These are phyloP conservation scores for Phytophthora vignae DNA, from an alignment of 352 stramenopile genomes.

Conservation along the genomic window DNA sequence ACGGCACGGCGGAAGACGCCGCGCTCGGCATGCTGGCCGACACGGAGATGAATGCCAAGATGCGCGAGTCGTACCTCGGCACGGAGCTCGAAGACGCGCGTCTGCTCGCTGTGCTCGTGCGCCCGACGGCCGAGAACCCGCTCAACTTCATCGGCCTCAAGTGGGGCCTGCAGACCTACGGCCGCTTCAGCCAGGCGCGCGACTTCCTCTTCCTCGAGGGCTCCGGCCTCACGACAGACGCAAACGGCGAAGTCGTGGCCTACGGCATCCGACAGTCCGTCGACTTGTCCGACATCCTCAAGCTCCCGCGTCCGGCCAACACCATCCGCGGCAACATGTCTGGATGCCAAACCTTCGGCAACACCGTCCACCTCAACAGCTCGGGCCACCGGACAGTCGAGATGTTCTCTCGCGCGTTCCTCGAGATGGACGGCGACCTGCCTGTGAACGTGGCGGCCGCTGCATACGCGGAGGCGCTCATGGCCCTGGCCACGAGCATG, in stretches of 20 bases:
- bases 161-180: slow-evolving; percentile 47
- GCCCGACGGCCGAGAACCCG: slow-evolving; percentile 38
- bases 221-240: slow-evolving; percentile 39
- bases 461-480: slow-evolving; percentile 37
- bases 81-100: slow-evolving; percentile 47
- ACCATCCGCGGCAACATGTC: slow-evolving; percentile 52
- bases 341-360: slow-evolving; percentile 43
- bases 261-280: slow-evolving; percentile 47
- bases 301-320: slow-evolving; percentile 38
- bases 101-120: slow-evolving; percentile 43
- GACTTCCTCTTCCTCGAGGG: slow-evolving; percentile 61
- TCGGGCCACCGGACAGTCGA: slow-evolving; percentile 32
- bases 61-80: slow-evolving; percentile 50
- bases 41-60: slow-evolving; percentile 46
- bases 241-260: slow-evolving; percentile 35
- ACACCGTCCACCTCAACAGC: slow-evolving; percentile 18
- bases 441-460: slow-evolving; percentile 32
- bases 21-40: slow-evolving; percentile 49
- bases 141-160: slow-evolving; percentile 58
- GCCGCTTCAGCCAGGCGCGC: slow-evolving; percentile 42
- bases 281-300: slow-evolving; percentile 36
- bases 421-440: slow-evolving; percentile 43
- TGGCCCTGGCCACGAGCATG: slow-evolving; percentile 42
- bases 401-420: slow-evolving; percentile 46
- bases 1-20: slow-evolving; percentile 50